Base-by-base conservation (phyloP, 192 early-diverging fungal species). In the Umbelopsis isabellina region DNA sequence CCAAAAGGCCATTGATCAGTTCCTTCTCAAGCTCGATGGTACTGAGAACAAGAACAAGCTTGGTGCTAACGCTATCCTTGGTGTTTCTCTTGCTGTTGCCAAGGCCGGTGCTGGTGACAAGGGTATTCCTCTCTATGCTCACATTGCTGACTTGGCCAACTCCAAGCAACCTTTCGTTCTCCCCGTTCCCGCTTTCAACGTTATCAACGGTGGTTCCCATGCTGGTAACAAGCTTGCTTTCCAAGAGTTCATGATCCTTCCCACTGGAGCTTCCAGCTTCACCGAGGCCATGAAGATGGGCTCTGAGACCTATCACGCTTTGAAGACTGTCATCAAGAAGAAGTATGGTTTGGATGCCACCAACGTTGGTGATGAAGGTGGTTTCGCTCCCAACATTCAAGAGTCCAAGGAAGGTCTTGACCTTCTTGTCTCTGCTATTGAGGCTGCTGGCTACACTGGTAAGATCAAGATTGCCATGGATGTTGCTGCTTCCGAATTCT, bases 201-300 rank as follows among this genome's bases (percentile, higher is more conserved):
- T 99, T 75, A 96, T 99, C 86, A 99, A 99, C 88, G 97, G 97
- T 77, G 97, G 97, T 67, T 94, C 93, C 66, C 97, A 99, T 84
- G 97, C 97, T 49, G 97, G 97, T 73, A 99, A 99, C 93, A 98
- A 97, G 87, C 90, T 99, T 69, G 97, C 97, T 72, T 97, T 99
- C 95, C 97, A 99, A 83, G 97, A 99, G 84, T 99, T 98, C 86
- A 99, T 99, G 97, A 99, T 99, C 73, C 82, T 97, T 79, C 97
- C 97, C 67, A 96, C 94, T 50, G 97, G 97, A 72, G 97, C 97
- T 35, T 65, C 82, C 47, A 91, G 91, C 35, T 99, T 98, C 85
- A 80, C 91, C 44, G 95, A 99, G 83, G 97, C 97, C 73, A 95
- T 99, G 94, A 89, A 91, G 87, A 98, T 98, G 49, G 97, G 97